A percentile compares a stretch with the other conserved stretches of the same genome.
Conservation (phyloP, 495 filamentous ascomycete genomes). For the Chaetomium tenue region DNA sequence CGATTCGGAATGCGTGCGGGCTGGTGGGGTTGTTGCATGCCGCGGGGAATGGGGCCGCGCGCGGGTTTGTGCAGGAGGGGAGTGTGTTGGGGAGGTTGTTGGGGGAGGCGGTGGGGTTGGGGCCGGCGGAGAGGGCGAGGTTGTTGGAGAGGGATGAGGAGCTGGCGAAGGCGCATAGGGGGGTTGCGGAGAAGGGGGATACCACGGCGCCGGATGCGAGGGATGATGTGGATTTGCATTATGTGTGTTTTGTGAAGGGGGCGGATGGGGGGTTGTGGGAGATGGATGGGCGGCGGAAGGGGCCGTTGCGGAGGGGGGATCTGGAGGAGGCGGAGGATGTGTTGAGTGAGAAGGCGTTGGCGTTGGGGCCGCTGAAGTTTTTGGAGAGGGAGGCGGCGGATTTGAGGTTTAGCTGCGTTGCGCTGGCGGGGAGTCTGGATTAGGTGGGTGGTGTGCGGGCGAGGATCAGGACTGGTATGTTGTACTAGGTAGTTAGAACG, state of each 20-base stretch:
- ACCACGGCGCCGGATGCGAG: constrained; percentile 66
- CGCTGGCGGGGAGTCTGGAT: constrained; percentile 64
- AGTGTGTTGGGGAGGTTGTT: constrained; percentile 47
- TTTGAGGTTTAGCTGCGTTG: constrained; percentile 70
- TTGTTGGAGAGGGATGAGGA: constrained; percentile 69
- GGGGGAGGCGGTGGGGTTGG: constrained; percentile 48
- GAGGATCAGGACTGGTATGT: too few relatives aligned
- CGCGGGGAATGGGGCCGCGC: constrained; percentile 56
- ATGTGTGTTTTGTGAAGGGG: constrained; percentile 80
- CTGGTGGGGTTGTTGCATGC: constrained; percentile 77
- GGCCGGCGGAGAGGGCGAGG: constrained; percentile 59
- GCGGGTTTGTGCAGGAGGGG: constrained; percentile 43
- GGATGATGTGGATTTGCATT: constrained; percentile 73
- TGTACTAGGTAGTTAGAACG: too few relatives aligned
- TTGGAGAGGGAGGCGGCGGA: constrained; percentile 66
- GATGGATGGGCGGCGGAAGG: constrained; percentile 75
- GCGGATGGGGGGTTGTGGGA: constrained; percentile 72
- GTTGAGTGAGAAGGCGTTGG: constrained; percentile 63
- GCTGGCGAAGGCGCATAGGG: constrained; percentile 69
- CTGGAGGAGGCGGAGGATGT: constrained; percentile 62
- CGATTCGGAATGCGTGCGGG: constrained; percentile 80
- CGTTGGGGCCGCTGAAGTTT: constrained; percentile 59
- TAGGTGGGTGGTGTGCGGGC: constrained; percentile 28
- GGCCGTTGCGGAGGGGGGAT: constrained; percentile 60
- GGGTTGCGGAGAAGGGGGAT: constrained; percentile 69